phyloP scores from a whole-genome alignment of 176 grass and related monocot genomes.

The Eremochloa ophiuroides region DNA sequence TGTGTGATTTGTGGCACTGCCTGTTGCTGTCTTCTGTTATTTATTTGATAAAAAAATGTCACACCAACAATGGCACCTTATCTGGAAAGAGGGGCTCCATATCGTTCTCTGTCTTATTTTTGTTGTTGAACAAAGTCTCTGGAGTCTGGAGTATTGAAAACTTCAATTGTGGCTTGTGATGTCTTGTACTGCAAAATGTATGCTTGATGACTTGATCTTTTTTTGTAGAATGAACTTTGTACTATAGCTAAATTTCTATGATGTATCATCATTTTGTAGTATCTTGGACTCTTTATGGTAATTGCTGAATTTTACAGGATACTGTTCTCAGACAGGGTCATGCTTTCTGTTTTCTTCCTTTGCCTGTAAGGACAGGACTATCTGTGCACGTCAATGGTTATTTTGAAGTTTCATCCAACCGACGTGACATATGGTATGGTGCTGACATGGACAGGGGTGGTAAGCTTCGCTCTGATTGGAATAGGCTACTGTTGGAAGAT shows the following conservation, averaged over 20 bases:
- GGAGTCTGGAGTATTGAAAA: background rate
- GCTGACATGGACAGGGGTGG: constrained; percentile 98
- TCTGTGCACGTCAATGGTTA: constrained; percentile 97
- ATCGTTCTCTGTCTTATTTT: background rate
- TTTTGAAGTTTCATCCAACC: constrained; percentile 96
- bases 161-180: constrained; percentile 4
- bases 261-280: background rate
- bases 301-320: constrained; percentile 65
- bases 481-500: constrained; percentile 80
- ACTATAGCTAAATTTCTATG: background rate
- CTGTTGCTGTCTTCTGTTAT: background rate
- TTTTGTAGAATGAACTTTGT: background rate
- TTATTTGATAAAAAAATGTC: background rate
- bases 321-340: constrained; percentile 66
- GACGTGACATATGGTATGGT: constrained; percentile 94
- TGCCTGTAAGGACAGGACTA: constrained; percentile 86
- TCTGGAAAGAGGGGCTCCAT: constrained; percentile 1
- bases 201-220: background rate
- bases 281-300: constrained; percentile 24
- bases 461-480: constrained; percentile 98
- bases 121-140: background rate
- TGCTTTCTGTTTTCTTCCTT: constrained; percentile 96
- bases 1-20: constrained; percentile 10
- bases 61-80: background rate
- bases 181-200: background rate